phyloP scores from a whole-genome alignment of 257 asterid genomes.

The Echites panduratus region DNA sequence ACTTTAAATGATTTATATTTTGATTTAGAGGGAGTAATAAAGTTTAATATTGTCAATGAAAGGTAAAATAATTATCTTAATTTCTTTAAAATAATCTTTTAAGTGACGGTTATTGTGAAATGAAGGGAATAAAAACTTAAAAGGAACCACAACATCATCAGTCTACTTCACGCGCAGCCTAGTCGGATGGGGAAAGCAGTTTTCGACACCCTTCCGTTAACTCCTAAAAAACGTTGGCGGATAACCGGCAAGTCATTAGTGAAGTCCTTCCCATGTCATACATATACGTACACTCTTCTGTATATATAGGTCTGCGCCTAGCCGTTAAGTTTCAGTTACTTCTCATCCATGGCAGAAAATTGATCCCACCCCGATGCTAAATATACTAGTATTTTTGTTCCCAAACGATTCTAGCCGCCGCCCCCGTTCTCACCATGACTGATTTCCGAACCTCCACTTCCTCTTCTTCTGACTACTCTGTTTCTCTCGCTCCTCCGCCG shows the following conservation, averaged over 20 bases:
- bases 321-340: conserved; percentile 22
- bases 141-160: neutral
- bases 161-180: neutral
- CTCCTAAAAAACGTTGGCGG: conserved; percentile 14
- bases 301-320: neutral
- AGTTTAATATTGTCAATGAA: too few species aligned
- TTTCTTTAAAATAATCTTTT: too few species aligned
- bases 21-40: too few species aligned
- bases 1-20: too few species aligned
- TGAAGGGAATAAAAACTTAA: too few species aligned
- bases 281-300: neutral
- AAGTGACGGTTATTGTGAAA: too few species aligned
- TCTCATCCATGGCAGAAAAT: neutral
- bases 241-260: neutral
- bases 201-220: neutral
- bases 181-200: neutral
- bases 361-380: conserved; percentile 1
- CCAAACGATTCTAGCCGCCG: neutral
- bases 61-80: too few species aligned
- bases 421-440: conserved; percentile 15
- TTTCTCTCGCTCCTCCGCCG: conserved; percentile 15
- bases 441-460: conserved; percentile 26
- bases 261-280: neutral
- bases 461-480: conserved; percentile 29
- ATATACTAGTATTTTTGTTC: neutral